Evolutionary conservation across 306 rosid species (phyloP).

Genomic region (Prunus padus): DNA sequence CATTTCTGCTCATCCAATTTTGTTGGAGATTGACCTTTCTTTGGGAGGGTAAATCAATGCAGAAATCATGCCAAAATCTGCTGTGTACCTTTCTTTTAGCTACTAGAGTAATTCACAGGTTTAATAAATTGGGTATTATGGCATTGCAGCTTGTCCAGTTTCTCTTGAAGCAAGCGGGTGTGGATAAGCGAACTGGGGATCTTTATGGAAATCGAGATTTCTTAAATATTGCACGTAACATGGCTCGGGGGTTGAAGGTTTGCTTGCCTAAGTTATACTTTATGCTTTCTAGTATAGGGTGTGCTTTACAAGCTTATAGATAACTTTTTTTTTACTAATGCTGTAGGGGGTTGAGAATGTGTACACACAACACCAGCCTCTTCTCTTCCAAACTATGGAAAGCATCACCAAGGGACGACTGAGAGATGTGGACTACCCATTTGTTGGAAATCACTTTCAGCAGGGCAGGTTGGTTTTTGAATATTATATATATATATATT

Average conservation of each 20-base stretch:
- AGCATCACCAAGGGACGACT: slow-evolving; percentile 85
- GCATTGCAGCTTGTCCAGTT: slow-evolving; percentile 87
- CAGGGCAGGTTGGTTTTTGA: slow-evolving; percentile 81
- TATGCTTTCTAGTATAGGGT: slow-evolving; percentile 22
- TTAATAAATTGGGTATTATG: slow-evolving; percentile 37
- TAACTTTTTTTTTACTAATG: slow-evolving; percentile 26
- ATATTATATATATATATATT: not conserved
- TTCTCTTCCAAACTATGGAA: slow-evolving; percentile 88
- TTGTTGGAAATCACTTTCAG: slow-evolving; percentile 86
- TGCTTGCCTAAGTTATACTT: slow-evolving; percentile 28
- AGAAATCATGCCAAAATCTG: slow-evolving; percentile 9
- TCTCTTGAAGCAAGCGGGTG: slow-evolving; percentile 95
- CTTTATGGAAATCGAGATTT: slow-evolving; percentile 87
- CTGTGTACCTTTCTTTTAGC: slow-evolving; percentile 17
- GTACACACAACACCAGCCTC: slow-evolving; percentile 93
- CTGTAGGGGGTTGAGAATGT: slow-evolving; percentile 88
- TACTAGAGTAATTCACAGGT: slow-evolving; percentile 28
- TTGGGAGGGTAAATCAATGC: not conserved
- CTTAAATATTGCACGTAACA: slow-evolving; percentile 91
- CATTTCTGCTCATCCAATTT: slow-evolving; percentile 19
- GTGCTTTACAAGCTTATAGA: slow-evolving; percentile 25
- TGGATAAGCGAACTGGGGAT: slow-evolving; percentile 88
- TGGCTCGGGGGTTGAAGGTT: slow-evolving; percentile 98
- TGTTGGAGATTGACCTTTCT: slow-evolving; percentile 18
- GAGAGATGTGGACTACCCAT: slow-evolving; percentile 91